Evolutionary conservation across 257 asterid species (phyloP).

Genomic region (Plectranthus barbatus): DNA sequence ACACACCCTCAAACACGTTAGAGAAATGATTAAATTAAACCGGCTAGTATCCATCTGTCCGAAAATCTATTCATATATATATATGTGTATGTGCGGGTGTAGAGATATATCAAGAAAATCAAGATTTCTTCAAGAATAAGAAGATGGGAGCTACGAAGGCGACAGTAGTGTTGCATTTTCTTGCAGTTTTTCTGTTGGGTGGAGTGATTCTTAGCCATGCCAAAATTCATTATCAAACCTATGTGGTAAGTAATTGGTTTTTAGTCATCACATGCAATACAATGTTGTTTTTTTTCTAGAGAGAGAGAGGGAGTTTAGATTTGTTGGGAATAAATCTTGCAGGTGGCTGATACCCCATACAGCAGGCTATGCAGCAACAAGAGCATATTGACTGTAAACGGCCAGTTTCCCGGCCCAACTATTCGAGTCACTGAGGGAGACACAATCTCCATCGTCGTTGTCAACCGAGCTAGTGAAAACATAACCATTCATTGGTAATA

Average conservation of each 20-base stretch:
- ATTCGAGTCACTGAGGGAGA: conserved; percentile 29
- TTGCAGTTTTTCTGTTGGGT: conserved; percentile 14
- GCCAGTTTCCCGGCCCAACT: conserved; percentile 54
- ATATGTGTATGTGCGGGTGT: too few species aligned
- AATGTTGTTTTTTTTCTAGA: neutral
- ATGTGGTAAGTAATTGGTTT: conserved; percentile 15
- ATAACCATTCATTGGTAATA: conserved; percentile 44
- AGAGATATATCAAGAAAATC: neutral
- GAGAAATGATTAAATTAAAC: neutral
- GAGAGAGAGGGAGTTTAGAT: neutral
- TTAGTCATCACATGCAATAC: neutral
- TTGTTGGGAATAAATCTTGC: neutral
- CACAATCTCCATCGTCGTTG: conserved; percentile 23
- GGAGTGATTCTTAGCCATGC: conserved; percentile 19
- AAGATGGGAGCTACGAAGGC: neutral
- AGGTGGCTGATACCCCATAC: conserved; percentile 30
- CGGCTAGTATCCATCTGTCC: neutral
- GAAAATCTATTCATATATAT: too few species aligned
- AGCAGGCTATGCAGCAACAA: conserved; percentile 35
- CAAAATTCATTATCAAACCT: conserved; percentile 13
- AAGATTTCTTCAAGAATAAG: neutral
- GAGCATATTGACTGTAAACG: conserved; percentile 43
- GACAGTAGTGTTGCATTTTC: neutral
- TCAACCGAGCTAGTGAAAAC: conserved; percentile 27
- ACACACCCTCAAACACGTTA: neutral